A percentile compares a stretch with the other conserved stretches of the same genome.
Evolutionary conservation across 2,329 filamentous ascomycete species (phyloP).

Genomic region (Ophiobolus disseminans): DNA sequence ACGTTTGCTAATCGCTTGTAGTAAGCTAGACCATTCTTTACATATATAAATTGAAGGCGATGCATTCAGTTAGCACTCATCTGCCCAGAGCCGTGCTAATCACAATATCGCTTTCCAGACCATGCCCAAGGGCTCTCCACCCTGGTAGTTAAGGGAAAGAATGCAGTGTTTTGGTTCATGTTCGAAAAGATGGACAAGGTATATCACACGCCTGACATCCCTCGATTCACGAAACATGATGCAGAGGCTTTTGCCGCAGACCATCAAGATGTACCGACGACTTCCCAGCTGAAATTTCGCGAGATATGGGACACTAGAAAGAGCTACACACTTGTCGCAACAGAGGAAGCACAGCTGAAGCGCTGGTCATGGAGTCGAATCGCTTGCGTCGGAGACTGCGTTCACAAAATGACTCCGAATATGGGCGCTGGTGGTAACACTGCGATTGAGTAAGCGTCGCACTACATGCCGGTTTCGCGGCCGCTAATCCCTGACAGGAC

Average conservation of each 20-base stretch:
- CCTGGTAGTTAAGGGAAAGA: slow-evolving; percentile 19
- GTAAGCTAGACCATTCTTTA: no score
- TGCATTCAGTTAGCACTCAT: no score
- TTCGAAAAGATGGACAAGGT: slow-evolving; percentile 27
- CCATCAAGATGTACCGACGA: slow-evolving; percentile 32
- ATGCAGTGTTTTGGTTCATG: slow-evolving; percentile 40
- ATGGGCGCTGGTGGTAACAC: slow-evolving; percentile 27
- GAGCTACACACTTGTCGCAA: slow-evolving; percentile 28
- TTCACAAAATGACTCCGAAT: slow-evolving; percentile 48
- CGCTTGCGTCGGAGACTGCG: slow-evolving; percentile 51
- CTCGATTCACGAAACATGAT: slow-evolving; percentile 44
- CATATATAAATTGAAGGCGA: no score
- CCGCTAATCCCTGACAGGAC: slow-evolving; percentile 1
- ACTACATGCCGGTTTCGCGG: neutral
- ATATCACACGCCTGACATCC: slow-evolving; percentile 31
- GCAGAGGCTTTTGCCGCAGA: slow-evolving; percentile 32
- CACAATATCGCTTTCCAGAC: no score
- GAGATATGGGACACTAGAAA: slow-evolving; percentile 42
- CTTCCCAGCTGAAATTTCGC: slow-evolving; percentile 37
- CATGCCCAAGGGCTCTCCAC: slow-evolving; percentile 7
- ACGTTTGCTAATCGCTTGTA: no score
- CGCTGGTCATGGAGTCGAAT: slow-evolving; percentile 51
- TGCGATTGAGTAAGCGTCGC: slow-evolving; percentile 16
- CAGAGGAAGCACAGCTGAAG: slow-evolving; percentile 49
- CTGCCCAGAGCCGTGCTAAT: no score